Percentiles rank a stretch among this genome's conserved stretches.
phyloP scores from a whole-genome alignment of 306 rosid genomes.

The Cucurbita ficifolia region DNA sequence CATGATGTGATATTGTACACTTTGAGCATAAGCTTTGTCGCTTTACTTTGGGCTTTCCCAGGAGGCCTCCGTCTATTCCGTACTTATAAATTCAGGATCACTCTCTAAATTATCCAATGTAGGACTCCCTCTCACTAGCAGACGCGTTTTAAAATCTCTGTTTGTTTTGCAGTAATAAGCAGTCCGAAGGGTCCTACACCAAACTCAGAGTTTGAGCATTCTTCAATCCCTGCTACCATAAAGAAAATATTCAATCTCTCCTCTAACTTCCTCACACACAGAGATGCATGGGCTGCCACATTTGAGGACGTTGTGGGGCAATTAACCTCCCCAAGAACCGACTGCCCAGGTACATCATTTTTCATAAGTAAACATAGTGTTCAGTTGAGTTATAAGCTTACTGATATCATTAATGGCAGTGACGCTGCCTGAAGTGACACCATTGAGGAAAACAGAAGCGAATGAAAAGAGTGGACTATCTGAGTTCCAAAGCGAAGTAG shows the following conservation, averaged over 20 bases:
- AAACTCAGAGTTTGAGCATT: slow-evolving; percentile 90
- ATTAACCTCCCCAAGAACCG: slow-evolving; percentile 66
- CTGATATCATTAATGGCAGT: slow-evolving; percentile 21
- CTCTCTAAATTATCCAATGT: no score
- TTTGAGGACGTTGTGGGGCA: slow-evolving; percentile 69
- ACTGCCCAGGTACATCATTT: slow-evolving; percentile 61
- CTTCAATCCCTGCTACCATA: slow-evolving; percentile 94
- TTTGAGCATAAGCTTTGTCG: no score
- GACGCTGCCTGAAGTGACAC: slow-evolving; percentile 71
- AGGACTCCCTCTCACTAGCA: no score
- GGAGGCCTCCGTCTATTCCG: no score
- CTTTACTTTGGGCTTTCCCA: no score
- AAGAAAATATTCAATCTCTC: slow-evolving; percentile 86
- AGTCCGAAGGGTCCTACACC: slow-evolving; percentile 67
- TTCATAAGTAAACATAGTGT: neutral
- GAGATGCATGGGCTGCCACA: slow-evolving; percentile 99
- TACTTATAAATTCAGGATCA: no score
- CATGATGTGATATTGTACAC: no score
- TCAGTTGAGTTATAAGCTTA: neutral
- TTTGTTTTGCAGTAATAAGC: slow-evolving; percentile 45
- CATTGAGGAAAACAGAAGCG: slow-evolving; percentile 60
- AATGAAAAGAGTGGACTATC: slow-evolving; percentile 49
- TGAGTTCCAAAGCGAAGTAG: slow-evolving; percentile 83
- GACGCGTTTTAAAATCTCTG: neutral
- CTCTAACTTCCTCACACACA: slow-evolving; percentile 84